A percentile compares a stretch with the other conserved stretches of the same genome.
Conservation (phyloP, 1,284 basidiomycete species). For the Cutaneotrichosporon curvatum region DNA sequence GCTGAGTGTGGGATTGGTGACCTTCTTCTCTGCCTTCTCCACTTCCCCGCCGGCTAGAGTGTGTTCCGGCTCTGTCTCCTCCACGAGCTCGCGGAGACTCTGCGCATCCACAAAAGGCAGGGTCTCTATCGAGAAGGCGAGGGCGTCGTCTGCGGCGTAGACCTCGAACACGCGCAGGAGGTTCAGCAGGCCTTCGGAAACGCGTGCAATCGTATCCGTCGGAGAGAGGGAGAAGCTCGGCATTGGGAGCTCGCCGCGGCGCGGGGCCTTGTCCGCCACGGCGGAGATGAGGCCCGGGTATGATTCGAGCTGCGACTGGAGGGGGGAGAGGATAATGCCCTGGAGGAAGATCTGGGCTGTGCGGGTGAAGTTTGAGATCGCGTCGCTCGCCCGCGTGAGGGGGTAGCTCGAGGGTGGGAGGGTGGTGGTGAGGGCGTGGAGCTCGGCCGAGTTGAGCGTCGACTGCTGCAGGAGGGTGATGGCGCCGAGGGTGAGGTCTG, state of each 20-base stretch:
- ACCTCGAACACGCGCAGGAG: constrained; percentile 89
- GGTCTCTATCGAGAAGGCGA: constrained; percentile 80
- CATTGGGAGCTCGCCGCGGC: constrained; percentile 60
- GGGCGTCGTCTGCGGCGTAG: constrained; percentile 81
- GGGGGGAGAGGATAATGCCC: constrained; percentile 72
- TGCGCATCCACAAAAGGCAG: constrained; percentile 63
- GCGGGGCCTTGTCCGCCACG: constrained; percentile 40
- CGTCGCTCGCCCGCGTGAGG: constrained; percentile 54
- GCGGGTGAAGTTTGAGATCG: constrained; percentile 62
- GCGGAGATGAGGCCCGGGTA: constrained; percentile 58
- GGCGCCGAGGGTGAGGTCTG: constrained; percentile 61
- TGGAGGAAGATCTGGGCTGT: constrained; percentile 71
- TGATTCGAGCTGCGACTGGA: constrained; percentile 63
- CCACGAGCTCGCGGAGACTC: constrained; percentile 46
- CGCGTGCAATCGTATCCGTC: constrained; percentile 75
- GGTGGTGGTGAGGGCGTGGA: constrained; percentile 56
- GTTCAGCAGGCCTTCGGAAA: constrained; percentile 88
- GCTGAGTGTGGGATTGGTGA: constrained; percentile 2
- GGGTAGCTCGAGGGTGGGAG: constrained; percentile 43
- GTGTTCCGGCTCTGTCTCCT: background rate
- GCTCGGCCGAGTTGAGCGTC: constrained; percentile 67
- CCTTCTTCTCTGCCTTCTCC: constrained; percentile 3
- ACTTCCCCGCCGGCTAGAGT: background rate
- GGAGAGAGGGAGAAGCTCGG: constrained; percentile 90
- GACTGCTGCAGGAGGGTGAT: constrained; percentile 70